Conservation (phyloP, 1,284 basidiomycete species). For the Cutaneotrichosporon sp. region DNA sequence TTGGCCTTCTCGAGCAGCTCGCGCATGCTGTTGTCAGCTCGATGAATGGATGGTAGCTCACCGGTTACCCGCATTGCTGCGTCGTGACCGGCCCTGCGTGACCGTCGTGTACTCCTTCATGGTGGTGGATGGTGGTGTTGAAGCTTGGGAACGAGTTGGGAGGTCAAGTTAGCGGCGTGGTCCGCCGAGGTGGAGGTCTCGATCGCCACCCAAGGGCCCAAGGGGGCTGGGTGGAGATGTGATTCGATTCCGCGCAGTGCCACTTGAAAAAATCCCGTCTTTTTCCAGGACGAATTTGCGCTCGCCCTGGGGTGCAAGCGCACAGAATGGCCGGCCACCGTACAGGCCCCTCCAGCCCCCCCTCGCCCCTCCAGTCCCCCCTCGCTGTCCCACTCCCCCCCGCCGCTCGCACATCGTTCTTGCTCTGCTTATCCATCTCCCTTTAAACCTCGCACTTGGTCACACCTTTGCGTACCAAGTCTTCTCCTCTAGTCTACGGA, state of each 20-base stretch:
- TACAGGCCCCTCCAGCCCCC: no score
- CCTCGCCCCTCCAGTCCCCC: no score
- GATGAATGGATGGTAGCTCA: conserved; percentile 15
- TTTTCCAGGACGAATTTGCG: conserved; percentile 1
- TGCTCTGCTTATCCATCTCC: conserved; percentile 10
- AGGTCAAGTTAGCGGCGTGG: not conserved
- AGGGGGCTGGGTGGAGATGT: no score
- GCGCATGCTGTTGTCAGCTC: conserved; percentile 42
- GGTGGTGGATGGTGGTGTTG: conserved; percentile 1
- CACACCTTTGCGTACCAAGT: conserved; percentile 13
- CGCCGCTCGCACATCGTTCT: not conserved
- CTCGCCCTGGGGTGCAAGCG: no score
- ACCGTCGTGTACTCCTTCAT: conserved; percentile 36
- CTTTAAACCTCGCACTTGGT: conserved; percentile 8
- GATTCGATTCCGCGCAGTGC: conserved; percentile 1
- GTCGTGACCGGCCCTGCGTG: conserved; percentile 42
- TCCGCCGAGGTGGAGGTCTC: conserved; percentile 1
- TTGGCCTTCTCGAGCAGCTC: conserved; percentile 52
- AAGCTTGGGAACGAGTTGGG: not conserved
- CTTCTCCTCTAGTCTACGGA: not conserved
- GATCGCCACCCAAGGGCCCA: not conserved
- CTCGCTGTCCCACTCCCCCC: no score
- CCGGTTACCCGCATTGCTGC: conserved; percentile 52
- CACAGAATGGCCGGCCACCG: no score
- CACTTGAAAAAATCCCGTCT: conserved; percentile 9